Evolutionary conservation across 2,329 filamentous ascomycete genomes (phyloP).

Genomic region (Mycocentrospora acerina): DNA sequence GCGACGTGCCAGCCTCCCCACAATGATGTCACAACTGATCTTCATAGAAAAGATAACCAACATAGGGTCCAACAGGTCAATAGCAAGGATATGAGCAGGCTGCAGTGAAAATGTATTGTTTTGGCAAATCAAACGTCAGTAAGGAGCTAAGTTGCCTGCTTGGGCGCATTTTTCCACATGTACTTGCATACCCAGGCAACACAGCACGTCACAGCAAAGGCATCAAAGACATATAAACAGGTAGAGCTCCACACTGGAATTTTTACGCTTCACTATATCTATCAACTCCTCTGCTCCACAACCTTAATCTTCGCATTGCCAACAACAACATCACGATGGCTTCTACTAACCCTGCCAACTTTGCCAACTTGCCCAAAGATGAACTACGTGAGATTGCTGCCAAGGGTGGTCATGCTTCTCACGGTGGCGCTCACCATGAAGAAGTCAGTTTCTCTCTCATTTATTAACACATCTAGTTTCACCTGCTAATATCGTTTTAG

Average conservation of each 20-base stretch:
- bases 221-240: no score
- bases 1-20: constrained; percentile 5
- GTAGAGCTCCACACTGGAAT: no score
- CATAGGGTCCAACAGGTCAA: neutral
- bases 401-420: constrained; percentile 51
- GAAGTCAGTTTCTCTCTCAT: neutral
- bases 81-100: constrained; percentile 22
- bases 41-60: no score
- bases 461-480: neutral
- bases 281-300: no score
- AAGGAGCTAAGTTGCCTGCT: constrained; percentile 1
- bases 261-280: neutral
- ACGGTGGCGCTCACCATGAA: constrained; percentile 19
- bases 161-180: neutral
- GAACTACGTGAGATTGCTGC: constrained; percentile 52
- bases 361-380: constrained; percentile 54
- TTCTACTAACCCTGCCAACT: constrained; percentile 53
- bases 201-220: no score
- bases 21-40: constrained; percentile 25
- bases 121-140: constrained; percentile 8
- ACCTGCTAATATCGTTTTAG: neutral
- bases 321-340: constrained; percentile 29
- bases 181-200: neutral
- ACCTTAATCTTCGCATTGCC: constrained; percentile 3
- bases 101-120: constrained; percentile 3